Base-by-base conservation (phyloP, 371 early-diverging fungal species). In the Capniomyces stellatus region DNA sequence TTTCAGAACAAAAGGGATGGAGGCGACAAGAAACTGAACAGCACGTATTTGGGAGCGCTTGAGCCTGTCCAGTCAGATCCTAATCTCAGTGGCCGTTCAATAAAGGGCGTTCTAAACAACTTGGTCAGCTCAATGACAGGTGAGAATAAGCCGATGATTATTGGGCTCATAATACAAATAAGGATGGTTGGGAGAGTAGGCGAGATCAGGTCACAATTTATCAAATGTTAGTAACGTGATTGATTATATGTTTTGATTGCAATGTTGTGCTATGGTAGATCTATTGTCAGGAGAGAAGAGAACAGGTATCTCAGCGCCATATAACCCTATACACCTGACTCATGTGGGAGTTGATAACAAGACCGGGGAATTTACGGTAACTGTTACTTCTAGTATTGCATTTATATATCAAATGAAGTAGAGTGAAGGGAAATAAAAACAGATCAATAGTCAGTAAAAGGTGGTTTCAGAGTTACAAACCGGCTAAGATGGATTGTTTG, bases 251-350 rank as follows among this genome's bases (percentile, higher is more conserved):
- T 28, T 31, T 22, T 27, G 25, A 40, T 1, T 41, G 43, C 52
- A 49, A n/a, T n/a, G n/a, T n/a, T n/a, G n/a, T n/a, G n/a, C n/a
- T n/a, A n/a, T n/a, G n/a, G n/a, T 63, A 57, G 71, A 71, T 41
- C 59, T 71, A 53, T 47, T 71, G 29, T 61, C 67, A 10, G 60
- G 62, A 22, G 74, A 73, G 59, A 83, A 82, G 60, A 6, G 35
- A 35, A 77, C 84, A 59, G 89, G 85, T 62, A 96, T 96, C 53
- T 92, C 93, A 3, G 81, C 85, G 13, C 97, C 97, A 13, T 96
- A 89, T 68, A 94, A 94, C 64, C 88, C 94, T 13, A 83, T 90
- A 35, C 97, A 96, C 67, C 75, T 93, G 54, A 92, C 92, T 13
- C 98, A 92, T 62, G 91, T 90, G 57, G 92, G 92, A 4, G 89